These are phyloP conservation scores for Pontederia paniculata DNA, from an alignment of 176 grass and related monocot species.

Conservation along the genomic window DNA sequence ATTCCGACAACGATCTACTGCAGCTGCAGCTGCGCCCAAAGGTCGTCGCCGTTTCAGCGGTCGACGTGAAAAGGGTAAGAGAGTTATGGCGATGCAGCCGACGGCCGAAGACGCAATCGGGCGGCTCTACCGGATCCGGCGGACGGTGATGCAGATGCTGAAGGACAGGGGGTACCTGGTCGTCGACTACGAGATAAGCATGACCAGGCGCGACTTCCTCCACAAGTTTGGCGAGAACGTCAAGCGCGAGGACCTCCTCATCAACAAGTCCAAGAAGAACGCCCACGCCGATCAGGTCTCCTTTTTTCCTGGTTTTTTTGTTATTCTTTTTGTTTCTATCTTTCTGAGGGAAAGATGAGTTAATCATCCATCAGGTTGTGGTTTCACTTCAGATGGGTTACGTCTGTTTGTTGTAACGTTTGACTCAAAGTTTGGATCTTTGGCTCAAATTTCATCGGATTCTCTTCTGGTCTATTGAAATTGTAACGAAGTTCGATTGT, in stretches of 20 bases:
- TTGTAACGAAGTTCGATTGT: no score
- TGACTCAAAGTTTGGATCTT: no score
- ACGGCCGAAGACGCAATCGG: conserved; percentile 25
- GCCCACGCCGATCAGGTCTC: conserved; percentile 57
- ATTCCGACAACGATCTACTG: no score
- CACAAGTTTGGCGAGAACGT: conserved; percentile 73
- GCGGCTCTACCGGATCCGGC: conserved; percentile 61
- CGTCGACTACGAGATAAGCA: conserved; percentile 68
- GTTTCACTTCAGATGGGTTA: no score
- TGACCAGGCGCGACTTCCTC: conserved; percentile 53
- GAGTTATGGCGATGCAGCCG: no score
- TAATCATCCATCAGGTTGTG: no score
- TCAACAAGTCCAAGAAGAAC: conserved; percentile 91
- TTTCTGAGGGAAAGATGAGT: background rate
- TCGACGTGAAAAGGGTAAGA: no score
- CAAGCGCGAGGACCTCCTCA: conserved; percentile 75
- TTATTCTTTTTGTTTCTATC: background rate
- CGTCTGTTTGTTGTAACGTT: no score
- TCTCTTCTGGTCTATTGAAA: no score
- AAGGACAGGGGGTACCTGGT: conserved; percentile 80
- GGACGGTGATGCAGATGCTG: conserved; percentile 97
- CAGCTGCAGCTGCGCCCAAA: no score
- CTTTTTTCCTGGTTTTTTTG: background rate
- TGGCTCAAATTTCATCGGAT: no score
- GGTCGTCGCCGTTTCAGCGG: no score